These are phyloP conservation scores for Cladophialophora yegresii DNA, from an alignment of 2,329 filamentous ascomycete species.

Conservation along the genomic window DNA sequence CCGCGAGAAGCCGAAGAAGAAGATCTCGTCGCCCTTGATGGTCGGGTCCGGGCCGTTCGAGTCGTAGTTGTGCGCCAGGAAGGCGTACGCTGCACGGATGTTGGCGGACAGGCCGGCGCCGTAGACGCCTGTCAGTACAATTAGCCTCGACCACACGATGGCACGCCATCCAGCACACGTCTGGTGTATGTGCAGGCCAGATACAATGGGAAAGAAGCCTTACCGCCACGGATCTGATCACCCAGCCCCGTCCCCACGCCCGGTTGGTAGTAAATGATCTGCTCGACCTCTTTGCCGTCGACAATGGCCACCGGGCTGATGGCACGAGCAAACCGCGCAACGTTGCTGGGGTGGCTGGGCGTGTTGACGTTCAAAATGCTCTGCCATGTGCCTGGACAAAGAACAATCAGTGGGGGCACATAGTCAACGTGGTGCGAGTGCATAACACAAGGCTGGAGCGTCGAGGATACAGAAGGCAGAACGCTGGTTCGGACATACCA, in stretches of 20 bases:
- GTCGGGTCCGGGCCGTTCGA: constrained; percentile 25
- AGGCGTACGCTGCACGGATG: constrained; percentile 34
- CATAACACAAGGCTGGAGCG: not conserved
- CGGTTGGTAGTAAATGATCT: constrained; percentile 46
- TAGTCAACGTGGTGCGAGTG: not conserved
- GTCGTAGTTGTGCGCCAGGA: constrained; percentile 42
- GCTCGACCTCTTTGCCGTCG: constrained; percentile 37
- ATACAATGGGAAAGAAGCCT: not conserved
- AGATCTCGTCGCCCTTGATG: constrained; percentile 50
- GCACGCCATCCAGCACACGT: not conserved
- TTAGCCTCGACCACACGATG: not conserved
- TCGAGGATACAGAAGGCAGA: not conserved
- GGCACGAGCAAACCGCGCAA: constrained; percentile 39
- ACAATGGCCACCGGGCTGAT: constrained; percentile 36
- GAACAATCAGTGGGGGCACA: constrained; percentile 1
- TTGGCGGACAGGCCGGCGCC: constrained; percentile 32
- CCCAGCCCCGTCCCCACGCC: constrained; percentile 42
- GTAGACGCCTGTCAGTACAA: constrained; percentile 18
- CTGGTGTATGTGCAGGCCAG: not conserved
- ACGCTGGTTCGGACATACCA: constrained; percentile 30
- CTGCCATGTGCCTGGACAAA: constrained; percentile 39
- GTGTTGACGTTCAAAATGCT: constrained; percentile 35
- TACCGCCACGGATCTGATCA: constrained; percentile 29
- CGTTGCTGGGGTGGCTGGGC: constrained; percentile 39
- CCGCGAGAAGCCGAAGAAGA: constrained; percentile 53